Evolutionary conservation across 495 filamentous ascomycete species (phyloP).

Genomic region (Pyrenopolyporus hunteri): DNA sequence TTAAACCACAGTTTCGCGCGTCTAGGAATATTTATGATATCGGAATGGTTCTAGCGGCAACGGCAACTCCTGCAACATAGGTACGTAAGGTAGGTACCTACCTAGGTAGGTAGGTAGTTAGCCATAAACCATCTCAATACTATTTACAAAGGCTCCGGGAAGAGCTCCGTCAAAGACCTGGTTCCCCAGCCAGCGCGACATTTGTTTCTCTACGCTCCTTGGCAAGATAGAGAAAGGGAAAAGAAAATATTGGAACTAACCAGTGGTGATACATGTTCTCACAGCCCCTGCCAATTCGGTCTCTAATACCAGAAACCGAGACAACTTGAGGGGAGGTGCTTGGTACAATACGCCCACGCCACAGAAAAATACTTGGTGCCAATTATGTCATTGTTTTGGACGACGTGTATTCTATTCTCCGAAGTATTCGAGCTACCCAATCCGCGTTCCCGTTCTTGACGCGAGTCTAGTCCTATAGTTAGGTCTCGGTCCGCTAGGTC

Average conservation of each 20-base stretch:
- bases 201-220: constrained; percentile 4
- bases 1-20: no score
- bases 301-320: constrained; percentile 11
- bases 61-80: no score
- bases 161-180: neutral
- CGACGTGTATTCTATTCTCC: neutral
- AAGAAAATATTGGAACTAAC: constrained; percentile 8
- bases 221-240: neutral
- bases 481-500: constrained; percentile 7
- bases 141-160: neutral
- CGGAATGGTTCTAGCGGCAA: no score
- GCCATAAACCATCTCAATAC: neutral
- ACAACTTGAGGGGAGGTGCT: constrained; percentile 22
- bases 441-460: neutral
- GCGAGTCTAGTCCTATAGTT: neutral
- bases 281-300: neutral
- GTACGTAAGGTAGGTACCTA: neutral
- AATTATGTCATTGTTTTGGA: constrained; percentile 29
- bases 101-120: neutral
- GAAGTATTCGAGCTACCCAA: neutral
- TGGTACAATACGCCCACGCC: constrained; percentile 15
- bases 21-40: no score
- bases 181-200: neutral
- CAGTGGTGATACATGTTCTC: constrained; percentile 4
- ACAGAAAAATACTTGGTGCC: constrained; percentile 12